phyloP scores from a whole-genome alignment of 768 basidiomycete genomes.

The Russula emetica region DNA sequence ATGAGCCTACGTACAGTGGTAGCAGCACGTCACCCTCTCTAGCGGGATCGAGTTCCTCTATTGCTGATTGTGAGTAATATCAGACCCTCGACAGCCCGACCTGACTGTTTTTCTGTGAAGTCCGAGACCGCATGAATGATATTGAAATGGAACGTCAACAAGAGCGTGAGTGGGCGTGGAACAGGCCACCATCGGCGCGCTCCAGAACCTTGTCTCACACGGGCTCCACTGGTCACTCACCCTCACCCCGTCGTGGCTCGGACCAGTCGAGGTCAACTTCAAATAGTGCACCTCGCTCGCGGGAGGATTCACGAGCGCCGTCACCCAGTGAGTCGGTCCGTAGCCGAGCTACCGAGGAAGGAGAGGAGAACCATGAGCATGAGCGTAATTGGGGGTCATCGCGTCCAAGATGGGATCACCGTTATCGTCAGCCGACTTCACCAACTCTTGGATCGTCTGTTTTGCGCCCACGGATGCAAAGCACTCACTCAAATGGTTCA shows the following conservation, averaged over 20 bases:
- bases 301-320: slow-evolving; percentile 14
- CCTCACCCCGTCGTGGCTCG: slow-evolving; percentile 32
- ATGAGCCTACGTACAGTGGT: slow-evolving; percentile 16
- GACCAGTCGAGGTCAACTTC: slow-evolving; percentile 9
- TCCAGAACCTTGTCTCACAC: slow-evolving; percentile 35
- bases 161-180: slow-evolving; percentile 51
- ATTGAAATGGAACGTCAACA: slow-evolving; percentile 34
- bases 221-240: slow-evolving; percentile 34
- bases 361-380: slow-evolving; percentile 2
- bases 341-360: slow-evolving; percentile 12
- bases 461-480: slow-evolving; percentile 6
- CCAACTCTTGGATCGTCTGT: slow-evolving; percentile 11
- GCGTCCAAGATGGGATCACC: slow-evolving; percentile 5
- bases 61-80: slow-evolving; percentile 27
- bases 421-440: not conserved
- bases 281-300: slow-evolving; percentile 14
- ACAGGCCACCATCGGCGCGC: slow-evolving; percentile 41
- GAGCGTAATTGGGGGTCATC: slow-evolving; percentile 10
- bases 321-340: slow-evolving; percentile 24
- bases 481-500: not conserved
- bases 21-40: slow-evolving; percentile 23
- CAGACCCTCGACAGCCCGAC: not conserved
- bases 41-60: slow-evolving; percentile 21
- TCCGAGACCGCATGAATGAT: slow-evolving; percentile 33
- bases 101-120: slow-evolving; percentile 22